A percentile compares a stretch with the other conserved stretches of the same genome.
Conservation (phyloP, 805 yeast genomes). For the Huiozyma naganishii region DNA sequence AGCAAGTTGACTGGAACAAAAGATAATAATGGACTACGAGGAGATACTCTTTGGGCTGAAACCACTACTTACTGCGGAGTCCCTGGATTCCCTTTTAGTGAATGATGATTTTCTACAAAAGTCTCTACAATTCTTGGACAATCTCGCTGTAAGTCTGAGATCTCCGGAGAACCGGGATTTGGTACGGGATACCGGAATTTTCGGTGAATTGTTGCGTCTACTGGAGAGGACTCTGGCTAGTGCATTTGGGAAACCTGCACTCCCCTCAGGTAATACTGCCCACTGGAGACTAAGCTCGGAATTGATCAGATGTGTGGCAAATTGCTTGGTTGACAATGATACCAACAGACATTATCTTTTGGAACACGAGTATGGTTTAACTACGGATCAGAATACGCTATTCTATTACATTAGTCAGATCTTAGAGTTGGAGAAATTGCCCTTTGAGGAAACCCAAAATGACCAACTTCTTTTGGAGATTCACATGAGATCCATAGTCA, state of each 20-base stretch:
- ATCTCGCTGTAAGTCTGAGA: slow-evolving; percentile 24
- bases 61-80: slow-evolving; percentile 18
- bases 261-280: too few relatives aligned
- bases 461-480: slow-evolving; percentile 6
- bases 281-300: slow-evolving; percentile 19
- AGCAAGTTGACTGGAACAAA: not conserved
- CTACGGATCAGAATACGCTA: slow-evolving; percentile 3
- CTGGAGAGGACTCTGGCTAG: slow-evolving; percentile 7
- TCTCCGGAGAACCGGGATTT: slow-evolving; percentile 22
- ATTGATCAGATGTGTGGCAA: slow-evolving; percentile 25
- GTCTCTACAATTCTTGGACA: slow-evolving; percentile 18
- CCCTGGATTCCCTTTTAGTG: slow-evolving; percentile 10
- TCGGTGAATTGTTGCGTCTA: slow-evolving; percentile 12
- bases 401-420: slow-evolving; percentile 11
- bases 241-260: slow-evolving; percentile 7
- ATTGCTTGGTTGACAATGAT: slow-evolving; percentile 25
- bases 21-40: slow-evolving; percentile 24
- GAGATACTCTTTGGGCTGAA: slow-evolving; percentile 22
- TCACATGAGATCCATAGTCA: slow-evolving; percentile 20
- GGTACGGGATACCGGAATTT: slow-evolving; percentile 21
- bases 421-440: slow-evolving; percentile 6
- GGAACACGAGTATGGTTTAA: slow-evolving; percentile 1
- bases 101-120: slow-evolving; percentile 13
- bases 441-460: slow-evolving; percentile 2
- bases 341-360: slow-evolving; percentile 15